Evolutionary conservation across 1,284 basidiomycete species (phyloP).

Genomic region (Gomphus bonarii): DNA sequence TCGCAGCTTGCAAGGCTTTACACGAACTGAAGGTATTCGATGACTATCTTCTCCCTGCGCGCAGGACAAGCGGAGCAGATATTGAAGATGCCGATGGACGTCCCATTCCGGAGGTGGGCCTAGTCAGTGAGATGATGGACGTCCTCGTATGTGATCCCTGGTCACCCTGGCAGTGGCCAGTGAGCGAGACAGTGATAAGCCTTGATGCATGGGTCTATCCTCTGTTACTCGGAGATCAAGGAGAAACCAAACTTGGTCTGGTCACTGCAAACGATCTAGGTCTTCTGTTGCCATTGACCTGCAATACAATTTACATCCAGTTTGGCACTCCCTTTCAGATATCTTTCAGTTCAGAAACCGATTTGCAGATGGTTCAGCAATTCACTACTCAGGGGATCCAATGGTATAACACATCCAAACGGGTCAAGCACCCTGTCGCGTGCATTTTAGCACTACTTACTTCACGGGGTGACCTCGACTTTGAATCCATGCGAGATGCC

Average conservation of each 20-base stretch:
- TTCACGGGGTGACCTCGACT: conserved; percentile 39
- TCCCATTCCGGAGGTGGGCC: conserved; percentile 29
- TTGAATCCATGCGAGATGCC: conserved; percentile 38
- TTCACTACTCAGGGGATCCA: conserved; percentile 54
- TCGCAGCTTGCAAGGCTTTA: conserved; percentile 58
- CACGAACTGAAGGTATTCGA: conserved; percentile 66
- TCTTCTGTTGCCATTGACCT: not conserved
- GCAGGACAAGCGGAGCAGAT: conserved; percentile 30
- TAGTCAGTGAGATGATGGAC: conserved; percentile 42
- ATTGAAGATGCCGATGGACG: conserved; percentile 43
- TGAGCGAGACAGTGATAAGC: conserved; percentile 4
- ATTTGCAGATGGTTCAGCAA: conserved; percentile 32
- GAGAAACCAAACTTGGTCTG: conserved; percentile 1
- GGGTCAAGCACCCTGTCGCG: conserved; percentile 37
- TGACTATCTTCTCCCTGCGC: conserved; percentile 60
- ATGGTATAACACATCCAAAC: conserved; percentile 51
- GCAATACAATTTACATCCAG: not conserved
- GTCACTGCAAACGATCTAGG: conserved; percentile 1
- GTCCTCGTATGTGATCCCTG: conserved; percentile 55
- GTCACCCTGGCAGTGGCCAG: conserved; percentile 24
- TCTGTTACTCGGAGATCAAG: not conserved
- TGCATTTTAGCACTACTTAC: conserved; percentile 56
- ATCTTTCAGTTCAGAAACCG: not conserved
- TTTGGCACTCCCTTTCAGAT: not conserved
- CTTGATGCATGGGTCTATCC: conserved; percentile 4